phyloP scores from a whole-genome alignment of 2,329 filamentous ascomycete genomes.

The Torrubiellomyces zombiae region DNA sequence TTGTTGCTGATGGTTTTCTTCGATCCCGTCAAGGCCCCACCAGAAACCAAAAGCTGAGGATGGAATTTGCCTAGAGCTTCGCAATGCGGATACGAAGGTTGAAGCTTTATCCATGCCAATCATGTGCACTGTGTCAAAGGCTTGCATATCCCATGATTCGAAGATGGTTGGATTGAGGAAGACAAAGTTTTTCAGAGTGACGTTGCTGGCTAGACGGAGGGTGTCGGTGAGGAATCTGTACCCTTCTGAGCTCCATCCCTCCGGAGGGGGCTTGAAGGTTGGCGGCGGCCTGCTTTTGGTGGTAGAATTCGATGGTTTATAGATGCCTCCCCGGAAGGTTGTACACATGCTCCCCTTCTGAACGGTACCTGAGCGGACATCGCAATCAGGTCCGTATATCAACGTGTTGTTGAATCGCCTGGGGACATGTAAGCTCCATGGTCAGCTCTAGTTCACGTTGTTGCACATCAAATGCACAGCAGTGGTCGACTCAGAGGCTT shows the following conservation, averaged over 20 bases:
- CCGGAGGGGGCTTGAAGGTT: slow-evolving; percentile 1
- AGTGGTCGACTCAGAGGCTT: slow-evolving; percentile 1
- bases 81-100: slow-evolving; percentile 2
- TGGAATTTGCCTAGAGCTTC: slow-evolving; percentile 1
- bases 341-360: slow-evolving; percentile 2
- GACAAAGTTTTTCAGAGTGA: slow-evolving; percentile 3
- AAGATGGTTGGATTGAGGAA: slow-evolving; percentile 3
- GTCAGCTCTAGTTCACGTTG: background rate
- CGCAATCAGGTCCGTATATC: slow-evolving; percentile 4
- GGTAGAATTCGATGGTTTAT: background rate
- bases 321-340: slow-evolving; percentile 6
- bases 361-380: background rate
- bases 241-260: slow-evolving; percentile 1
- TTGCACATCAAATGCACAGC: background rate
- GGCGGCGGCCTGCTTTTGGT: slow-evolving; percentile 1
- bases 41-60: slow-evolving; percentile 4
- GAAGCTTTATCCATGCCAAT: slow-evolving; percentile 6
- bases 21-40: slow-evolving; percentile 5
- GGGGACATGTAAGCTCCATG: slow-evolving; percentile 4
- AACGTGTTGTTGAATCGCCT: slow-evolving; percentile 6
- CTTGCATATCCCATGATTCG: slow-evolving; percentile 1
- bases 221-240: slow-evolving; percentile 6
- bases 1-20: slow-evolving; percentile 1
- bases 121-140: slow-evolving; percentile 4
- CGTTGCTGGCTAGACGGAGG: slow-evolving; percentile 1